Base-by-base conservation (phyloP, 805 yeast genomes). In the Wickerhamomyces pijperi region DNA sequence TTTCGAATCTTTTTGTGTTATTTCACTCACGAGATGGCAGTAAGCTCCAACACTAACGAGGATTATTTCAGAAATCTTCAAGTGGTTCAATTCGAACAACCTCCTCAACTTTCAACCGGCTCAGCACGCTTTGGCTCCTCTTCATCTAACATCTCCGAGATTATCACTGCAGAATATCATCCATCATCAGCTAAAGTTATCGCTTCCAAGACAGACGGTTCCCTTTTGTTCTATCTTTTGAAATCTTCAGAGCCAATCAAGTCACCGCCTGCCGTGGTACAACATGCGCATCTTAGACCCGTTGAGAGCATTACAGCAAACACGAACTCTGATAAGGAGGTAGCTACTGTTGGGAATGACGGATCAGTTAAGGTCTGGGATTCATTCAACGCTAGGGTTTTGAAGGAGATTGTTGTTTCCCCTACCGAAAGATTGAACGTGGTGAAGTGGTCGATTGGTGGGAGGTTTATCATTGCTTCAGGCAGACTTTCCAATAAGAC, bases 321-420 rank as follows among this genome's bases (percentile, higher is more conserved):
- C 36, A 78, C 81, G 1, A 50, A 50, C 16, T 51, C 61, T 21
- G 72, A 73, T 21, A 60, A 60, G 33, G 47, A 60, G 12, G 59
- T 76, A 39, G 76, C 70, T 3, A 60, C 72, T 5, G 75, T 70
- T 28, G 75, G 75, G 5, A 47, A 62, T 21, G 81, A 73, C 46
- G 60, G 61, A 12, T 47, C 43, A 34, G 56, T 76, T 29, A 68
- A 68, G 45, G 43, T 72, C 21, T 70, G 79, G 78, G 69, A 68
- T 32, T 49, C 49, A 18, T 47, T 53, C 19, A 52, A 50, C 28
- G 72, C 71, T 8, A 46, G 47, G 14, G 39, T 58, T 14, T 54
- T 60, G 21, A 50, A 50, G 37, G 56, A 56, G 37, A 46, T 68
- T n/a, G 14, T 8, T 9, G 45, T 49, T 21, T 59, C 64, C 2